phyloP scores from a whole-genome alignment of 331 rosid genomes.

The Stylosanthes scabra region DNA sequence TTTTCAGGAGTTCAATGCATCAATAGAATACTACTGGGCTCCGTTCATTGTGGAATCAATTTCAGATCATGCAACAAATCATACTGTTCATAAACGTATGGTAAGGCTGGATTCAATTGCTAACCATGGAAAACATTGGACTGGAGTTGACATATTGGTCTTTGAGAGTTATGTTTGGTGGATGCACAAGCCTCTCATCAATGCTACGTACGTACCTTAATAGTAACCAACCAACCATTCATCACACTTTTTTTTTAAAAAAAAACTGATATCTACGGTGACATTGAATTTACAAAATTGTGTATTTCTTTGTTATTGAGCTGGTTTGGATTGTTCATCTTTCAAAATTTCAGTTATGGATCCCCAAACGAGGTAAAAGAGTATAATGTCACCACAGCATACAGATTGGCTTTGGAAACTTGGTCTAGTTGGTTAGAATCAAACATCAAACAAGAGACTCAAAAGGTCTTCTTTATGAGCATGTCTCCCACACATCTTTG shows the following conservation, averaged over 20 bases:
- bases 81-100: conserved; percentile 70
- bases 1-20: conserved; percentile 71
- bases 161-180: conserved; percentile 98
- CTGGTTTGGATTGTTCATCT: conserved; percentile 11
- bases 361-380: conserved; percentile 60
- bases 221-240: too few relatives aligned
- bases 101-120: conserved; percentile 80
- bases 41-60: conserved; percentile 91
- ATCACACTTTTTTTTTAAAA: too few relatives aligned
- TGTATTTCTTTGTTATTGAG: not conserved
- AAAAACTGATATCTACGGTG: too few relatives aligned
- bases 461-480: conserved; percentile 79
- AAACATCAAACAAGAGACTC: conserved; percentile 62
- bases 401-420: conserved; percentile 79
- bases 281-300: too few relatives aligned
- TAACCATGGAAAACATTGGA: conserved; percentile 84
- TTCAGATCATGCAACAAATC: conserved; percentile 92
- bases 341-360: conserved; percentile 59
- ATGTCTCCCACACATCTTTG: conserved; percentile 95
- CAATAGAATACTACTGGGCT: conserved; percentile 94
- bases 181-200: conserved; percentile 79
- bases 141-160: conserved; percentile 82
- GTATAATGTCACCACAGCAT: conserved; percentile 77
- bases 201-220: conserved; percentile 69
- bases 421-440: conserved; percentile 92